Evolutionary conservation across 441 rosid genomes (phyloP).

Genomic region (Euphorbia neoarborescens): DNA sequence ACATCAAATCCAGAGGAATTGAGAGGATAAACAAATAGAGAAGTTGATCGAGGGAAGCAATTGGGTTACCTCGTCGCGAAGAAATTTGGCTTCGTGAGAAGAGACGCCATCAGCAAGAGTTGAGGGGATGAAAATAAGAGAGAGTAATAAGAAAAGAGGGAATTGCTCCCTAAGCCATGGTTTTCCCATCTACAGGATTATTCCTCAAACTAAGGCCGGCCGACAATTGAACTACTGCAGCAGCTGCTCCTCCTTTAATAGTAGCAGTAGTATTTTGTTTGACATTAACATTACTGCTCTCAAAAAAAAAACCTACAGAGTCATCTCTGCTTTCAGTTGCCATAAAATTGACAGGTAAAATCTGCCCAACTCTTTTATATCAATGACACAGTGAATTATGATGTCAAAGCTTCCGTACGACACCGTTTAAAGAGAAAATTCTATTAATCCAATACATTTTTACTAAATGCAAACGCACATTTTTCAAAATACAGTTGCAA

Average conservation of each 20-base stretch:
- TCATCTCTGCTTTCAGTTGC: constrained; percentile 8
- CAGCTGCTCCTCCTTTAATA: background rate
- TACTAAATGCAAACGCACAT: too few species aligned
- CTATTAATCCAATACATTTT: too few species aligned
- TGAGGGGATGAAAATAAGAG: constrained; percentile 22
- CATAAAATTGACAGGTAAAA: background rate
- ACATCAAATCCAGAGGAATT: background rate
- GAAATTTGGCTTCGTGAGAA: constrained; percentile 64
- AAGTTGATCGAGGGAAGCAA: background rate
- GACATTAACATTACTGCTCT: background rate
- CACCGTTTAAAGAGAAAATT: too few species aligned
- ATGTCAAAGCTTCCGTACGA: too few species aligned
- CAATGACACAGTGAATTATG: too few species aligned
- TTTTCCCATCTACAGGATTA: constrained; percentile 15
- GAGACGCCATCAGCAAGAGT: constrained; percentile 62
- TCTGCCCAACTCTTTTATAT: too few species aligned
- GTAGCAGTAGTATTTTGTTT: background rate
- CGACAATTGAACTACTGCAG: background rate
- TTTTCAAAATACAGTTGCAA: too few species aligned
- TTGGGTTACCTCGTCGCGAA: constrained; percentile 77
- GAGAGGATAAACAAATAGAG: background rate
- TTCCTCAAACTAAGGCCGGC: background rate
- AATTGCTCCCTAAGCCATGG: constrained; percentile 9
- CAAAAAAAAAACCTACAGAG: too few species aligned
- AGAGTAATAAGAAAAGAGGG: constrained; percentile 18